Percentiles rank a stretch among this genome's conserved stretches.
Evolutionary conservation across 106 monocot species (phyloP).

Genomic region (Acorus gramineus): DNA sequence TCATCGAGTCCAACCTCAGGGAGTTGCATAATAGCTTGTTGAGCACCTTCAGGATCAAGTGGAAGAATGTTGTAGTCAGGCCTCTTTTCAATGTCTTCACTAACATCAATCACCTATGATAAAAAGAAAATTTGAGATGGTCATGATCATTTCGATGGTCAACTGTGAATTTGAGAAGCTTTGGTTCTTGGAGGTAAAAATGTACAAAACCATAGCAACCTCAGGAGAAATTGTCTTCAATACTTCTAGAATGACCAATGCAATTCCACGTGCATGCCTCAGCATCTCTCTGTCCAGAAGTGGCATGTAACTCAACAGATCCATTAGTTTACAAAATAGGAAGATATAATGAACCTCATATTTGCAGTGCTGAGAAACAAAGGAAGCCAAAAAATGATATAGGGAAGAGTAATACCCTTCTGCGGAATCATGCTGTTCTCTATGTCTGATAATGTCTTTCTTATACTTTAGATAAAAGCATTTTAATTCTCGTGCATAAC

Average conservation of each 20-base stretch:
- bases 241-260: slow-evolving; percentile 44
- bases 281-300: slow-evolving; percentile 17
- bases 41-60: slow-evolving; percentile 33
- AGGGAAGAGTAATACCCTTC: neutral
- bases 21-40: slow-evolving; percentile 55
- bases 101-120: slow-evolving; percentile 19
- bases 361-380: neutral
- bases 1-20: slow-evolving; percentile 41
- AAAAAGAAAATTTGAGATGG: neutral
- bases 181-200: slow-evolving; percentile 1
- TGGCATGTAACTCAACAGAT: neutral
- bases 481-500: slow-evolving; percentile 56
- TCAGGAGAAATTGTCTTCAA: slow-evolving; percentile 37
- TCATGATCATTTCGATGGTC: too few species aligned
- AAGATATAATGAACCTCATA: neutral
- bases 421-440: neutral
- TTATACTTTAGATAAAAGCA: slow-evolving; percentile 39
- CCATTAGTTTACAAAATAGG: neutral
- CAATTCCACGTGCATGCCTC: slow-evolving; percentile 24
- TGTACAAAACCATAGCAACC: slow-evolving; percentile 15
- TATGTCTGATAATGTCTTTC: neutral
- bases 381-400: neutral
- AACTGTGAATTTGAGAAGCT: too few species aligned
- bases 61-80: slow-evolving; percentile 64
- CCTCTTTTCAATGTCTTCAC: slow-evolving; percentile 18